Conservation (phyloP, 2,329 filamentous ascomycete species). For the Penicillium sp. region DNA sequence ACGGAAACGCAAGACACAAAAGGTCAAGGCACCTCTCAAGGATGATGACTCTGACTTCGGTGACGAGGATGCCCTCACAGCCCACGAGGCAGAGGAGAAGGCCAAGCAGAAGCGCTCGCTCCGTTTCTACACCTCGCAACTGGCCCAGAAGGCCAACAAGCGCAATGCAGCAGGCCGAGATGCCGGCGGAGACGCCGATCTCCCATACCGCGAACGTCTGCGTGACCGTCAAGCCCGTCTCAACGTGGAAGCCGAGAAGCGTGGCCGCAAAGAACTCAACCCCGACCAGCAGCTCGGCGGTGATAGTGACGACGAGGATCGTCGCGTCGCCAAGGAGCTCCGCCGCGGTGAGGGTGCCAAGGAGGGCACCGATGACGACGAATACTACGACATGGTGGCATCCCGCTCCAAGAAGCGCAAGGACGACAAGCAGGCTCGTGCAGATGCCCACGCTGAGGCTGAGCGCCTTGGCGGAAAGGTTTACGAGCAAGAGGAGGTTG, state of each 20-base stretch:
- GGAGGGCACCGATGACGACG: conserved; percentile 47
- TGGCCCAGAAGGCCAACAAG: conserved; percentile 90
- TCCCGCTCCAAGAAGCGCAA: conserved; percentile 58
- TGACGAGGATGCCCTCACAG: conserved; percentile 78
- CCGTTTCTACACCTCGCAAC: conserved; percentile 97
- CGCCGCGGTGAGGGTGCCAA: conserved; percentile 35
- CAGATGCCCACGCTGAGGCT: conserved; percentile 56
- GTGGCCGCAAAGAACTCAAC: conserved; percentile 65
- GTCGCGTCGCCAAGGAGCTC: conserved; percentile 54
- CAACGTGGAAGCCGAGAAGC: conserved; percentile 81
- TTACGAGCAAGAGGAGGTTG: conserved; percentile 66
- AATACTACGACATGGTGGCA: conserved; percentile 87
- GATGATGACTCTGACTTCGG: conserved; percentile 80
- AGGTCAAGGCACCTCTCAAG: conserved; percentile 33
- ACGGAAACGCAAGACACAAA: conserved; percentile 47
- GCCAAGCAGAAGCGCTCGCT: conserved; percentile 85
- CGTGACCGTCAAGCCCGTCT: conserved; percentile 82
- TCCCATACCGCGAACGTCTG: conserved; percentile 82
- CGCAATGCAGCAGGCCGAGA: conserved; percentile 64
- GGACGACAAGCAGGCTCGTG: conserved; percentile 70
- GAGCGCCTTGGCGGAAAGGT: conserved; percentile 60
- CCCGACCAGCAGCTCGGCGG: conserved; percentile 69
- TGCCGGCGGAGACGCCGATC: conserved; percentile 58
- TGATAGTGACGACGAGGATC: conserved; percentile 66
- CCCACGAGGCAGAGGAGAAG: conserved; percentile 80